Base-by-base conservation (phyloP, 2,329 filamentous ascomycete genomes). In the Botrytis galanthina region DNA sequence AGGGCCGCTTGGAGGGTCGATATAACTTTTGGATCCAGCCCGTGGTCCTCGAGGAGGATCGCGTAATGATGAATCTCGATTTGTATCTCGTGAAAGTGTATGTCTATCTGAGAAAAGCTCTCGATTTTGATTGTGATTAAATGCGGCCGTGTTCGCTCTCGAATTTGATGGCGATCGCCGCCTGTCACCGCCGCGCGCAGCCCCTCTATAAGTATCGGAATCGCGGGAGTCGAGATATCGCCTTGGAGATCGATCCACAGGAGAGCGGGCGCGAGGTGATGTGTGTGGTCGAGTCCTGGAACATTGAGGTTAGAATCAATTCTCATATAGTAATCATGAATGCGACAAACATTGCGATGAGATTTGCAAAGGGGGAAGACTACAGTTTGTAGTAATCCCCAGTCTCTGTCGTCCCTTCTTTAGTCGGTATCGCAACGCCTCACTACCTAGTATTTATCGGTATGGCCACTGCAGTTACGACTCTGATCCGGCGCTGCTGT, bases 41-140 rank as follows among this genome's bases (percentile, higher is more conserved):
- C 95, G 94, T 18, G 94, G 94, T 0, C 93, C 94, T 73, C 94
- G 88, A 4, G 94, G 94, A 2, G 93, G 91, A 76, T 97, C 93
- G 76, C 91, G 87, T 20, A 87, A 85, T 81, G 80, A 87, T 76
- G 77, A 80, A 57, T 81, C 80, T 71, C 72, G 46, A 18, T 57
- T 75, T 62, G 76, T 74, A 46, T 81, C 80, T n/a, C 71, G 71
- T 42, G 71, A 54, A 22, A 64, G 71, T 26, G 60, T 72, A 46
- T 72, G 62, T 20, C 71, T 68, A 68, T 72, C 71, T 20, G 59
- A 44, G 60, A 72, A 72, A 22, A 69, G 42, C 29, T 72, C 71
- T 72, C 71, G 51, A 29, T 72, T 69, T 35, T 51, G 48, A 32
- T 72, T 72, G 51, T 54, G 46, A 39, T 72, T 72, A 14, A 69